phyloP scores from a whole-genome alignment of 2,329 filamentous ascomycete genomes.

The Calycina marina region DNA sequence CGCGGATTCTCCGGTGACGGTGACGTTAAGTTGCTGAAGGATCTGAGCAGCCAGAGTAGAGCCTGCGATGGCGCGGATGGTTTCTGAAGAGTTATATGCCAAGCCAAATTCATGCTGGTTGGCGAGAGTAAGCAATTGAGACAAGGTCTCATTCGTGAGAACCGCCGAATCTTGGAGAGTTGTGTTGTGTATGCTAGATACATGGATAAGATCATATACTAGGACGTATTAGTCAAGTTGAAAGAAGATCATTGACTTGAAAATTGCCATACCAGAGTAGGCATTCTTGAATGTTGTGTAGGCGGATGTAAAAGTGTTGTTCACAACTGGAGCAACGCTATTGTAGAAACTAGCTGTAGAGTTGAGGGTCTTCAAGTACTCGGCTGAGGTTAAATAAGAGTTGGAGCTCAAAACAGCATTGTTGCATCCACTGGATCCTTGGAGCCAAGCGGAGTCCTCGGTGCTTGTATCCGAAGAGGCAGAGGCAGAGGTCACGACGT shows the following conservation, averaged over 20 bases:
- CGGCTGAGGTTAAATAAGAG: slow-evolving; percentile 33
- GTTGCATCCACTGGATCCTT: slow-evolving; percentile 41
- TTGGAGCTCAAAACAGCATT: slow-evolving; percentile 40
- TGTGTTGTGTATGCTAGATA: slow-evolving; percentile 43
- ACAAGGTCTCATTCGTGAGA: slow-evolving; percentile 42
- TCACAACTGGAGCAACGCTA: slow-evolving; percentile 37
- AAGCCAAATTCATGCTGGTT: slow-evolving; percentile 70
- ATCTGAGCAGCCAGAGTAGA: slow-evolving; percentile 42
- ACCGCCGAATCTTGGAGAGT: slow-evolving; percentile 43
- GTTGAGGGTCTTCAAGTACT: slow-evolving; percentile 30
- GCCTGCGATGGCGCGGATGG: slow-evolving; percentile 42
- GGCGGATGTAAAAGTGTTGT: slow-evolving; percentile 32
- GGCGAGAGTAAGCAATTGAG: slow-evolving; percentile 57
- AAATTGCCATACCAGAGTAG: slow-evolving; percentile 37
- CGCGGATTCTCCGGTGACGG: slow-evolving; percentile 31
- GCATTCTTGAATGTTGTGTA: slow-evolving; percentile 42
- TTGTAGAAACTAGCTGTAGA: slow-evolving; percentile 46
- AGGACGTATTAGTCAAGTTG: slow-evolving; percentile 2
- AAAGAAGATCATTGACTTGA: too few relatives aligned
- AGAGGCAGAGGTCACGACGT: slow-evolving; percentile 37
- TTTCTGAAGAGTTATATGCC: slow-evolving; percentile 65
- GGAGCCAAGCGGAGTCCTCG: slow-evolving; percentile 42
- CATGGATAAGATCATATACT: slow-evolving; percentile 47
- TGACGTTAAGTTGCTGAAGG: slow-evolving; percentile 34
- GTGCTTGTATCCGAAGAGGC: slow-evolving; percentile 37